Evolutionary conservation across 2,329 filamentous ascomycete genomes (phyloP).

Genomic region (Pseudogymnoascus sp.): DNA sequence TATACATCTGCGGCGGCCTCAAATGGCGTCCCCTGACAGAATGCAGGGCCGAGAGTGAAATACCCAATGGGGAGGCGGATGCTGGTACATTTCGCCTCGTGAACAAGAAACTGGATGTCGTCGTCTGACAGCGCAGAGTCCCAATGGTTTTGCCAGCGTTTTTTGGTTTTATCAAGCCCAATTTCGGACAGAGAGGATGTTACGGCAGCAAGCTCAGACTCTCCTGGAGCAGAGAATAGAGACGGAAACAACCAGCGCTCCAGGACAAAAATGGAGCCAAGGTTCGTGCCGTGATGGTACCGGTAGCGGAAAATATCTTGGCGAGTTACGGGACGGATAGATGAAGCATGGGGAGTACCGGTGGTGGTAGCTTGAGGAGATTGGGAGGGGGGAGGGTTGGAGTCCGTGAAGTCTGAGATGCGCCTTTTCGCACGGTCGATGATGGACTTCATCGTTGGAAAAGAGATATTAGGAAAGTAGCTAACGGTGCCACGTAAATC

Average conservation of each 20-base stretch:
- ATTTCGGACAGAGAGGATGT: conserved; percentile 34
- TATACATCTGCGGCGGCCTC: conserved; percentile 39
- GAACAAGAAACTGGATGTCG: conserved; percentile 44
- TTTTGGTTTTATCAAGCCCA: conserved; percentile 39
- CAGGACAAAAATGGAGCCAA: conserved; percentile 51
- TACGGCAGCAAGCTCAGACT: conserved; percentile 44
- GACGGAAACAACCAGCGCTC: conserved; percentile 47
- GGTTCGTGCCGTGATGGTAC: conserved; percentile 50
- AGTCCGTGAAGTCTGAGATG: conserved; percentile 20
- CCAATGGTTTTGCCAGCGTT: conserved; percentile 48
- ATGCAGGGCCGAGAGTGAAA: conserved; percentile 44
- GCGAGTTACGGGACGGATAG: conserved; percentile 28
- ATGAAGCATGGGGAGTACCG: conserved; percentile 16
- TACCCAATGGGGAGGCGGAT: conserved; percentile 53
- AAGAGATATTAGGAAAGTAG: neutral
- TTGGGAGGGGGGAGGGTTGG: conserved; percentile 11
- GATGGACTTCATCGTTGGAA: conserved; percentile 29
- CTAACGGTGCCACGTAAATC: neutral
- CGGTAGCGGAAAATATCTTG: conserved; percentile 42
- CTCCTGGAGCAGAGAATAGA: conserved; percentile 37
- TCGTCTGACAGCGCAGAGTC: conserved; percentile 38
- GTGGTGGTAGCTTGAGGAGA: neutral
- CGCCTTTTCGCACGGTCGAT: conserved; percentile 29
- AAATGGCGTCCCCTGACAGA: conserved; percentile 43
- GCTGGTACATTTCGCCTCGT: conserved; percentile 44